A percentile compares a stretch with the other conserved stretches of the same genome.
These are phyloP conservation scores for Baeospora myosura DNA, from an alignment of 1,284 basidiomycete genomes.

Conservation along the genomic window DNA sequence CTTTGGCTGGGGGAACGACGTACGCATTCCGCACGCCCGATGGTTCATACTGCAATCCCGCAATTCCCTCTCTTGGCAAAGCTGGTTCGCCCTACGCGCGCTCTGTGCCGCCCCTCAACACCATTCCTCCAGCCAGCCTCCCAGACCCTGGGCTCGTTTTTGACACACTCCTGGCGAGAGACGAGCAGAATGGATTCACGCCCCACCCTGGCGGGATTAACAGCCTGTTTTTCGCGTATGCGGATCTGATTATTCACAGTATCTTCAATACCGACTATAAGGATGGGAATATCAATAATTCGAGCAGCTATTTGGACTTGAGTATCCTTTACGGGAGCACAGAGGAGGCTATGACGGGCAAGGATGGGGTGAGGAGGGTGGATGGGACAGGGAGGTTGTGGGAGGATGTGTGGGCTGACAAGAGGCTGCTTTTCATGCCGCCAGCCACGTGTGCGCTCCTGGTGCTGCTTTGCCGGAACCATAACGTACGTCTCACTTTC, in stretches of 20 bases:
- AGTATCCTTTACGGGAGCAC: constrained; percentile 68
- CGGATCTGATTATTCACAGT: constrained; percentile 68
- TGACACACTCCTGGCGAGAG: constrained; percentile 60
- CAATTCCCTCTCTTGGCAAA: constrained; percentile 48
- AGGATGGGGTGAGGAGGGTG: constrained; percentile 45
- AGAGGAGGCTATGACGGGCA: constrained; percentile 26
- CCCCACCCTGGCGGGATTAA: constrained; percentile 57
- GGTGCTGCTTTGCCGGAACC: constrained; percentile 66
- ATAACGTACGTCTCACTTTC: constrained; percentile 47
- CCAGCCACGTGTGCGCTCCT: constrained; percentile 64
- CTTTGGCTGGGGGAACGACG: constrained; percentile 10
- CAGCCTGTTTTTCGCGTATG: constrained; percentile 71
- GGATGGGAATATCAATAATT: constrained; percentile 54
- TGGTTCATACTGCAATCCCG: constrained; percentile 52
- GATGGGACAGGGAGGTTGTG: constrained; percentile 62
- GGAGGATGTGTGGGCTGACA: constrained; percentile 66
- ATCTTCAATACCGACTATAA: constrained; percentile 58
- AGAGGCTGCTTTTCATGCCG: constrained; percentile 66
- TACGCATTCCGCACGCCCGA: constrained; percentile 51
- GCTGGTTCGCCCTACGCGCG: constrained; percentile 66
- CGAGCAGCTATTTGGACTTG: constrained; percentile 73
- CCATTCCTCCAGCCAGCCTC: constrained; percentile 37
- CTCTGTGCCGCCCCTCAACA: constrained; percentile 51
- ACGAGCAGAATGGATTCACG: constrained; percentile 39
- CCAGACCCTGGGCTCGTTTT: constrained; percentile 69